phyloP scores from a whole-genome alignment of 2,329 filamentous ascomycete species.

The Bipolaris victoriae region DNA sequence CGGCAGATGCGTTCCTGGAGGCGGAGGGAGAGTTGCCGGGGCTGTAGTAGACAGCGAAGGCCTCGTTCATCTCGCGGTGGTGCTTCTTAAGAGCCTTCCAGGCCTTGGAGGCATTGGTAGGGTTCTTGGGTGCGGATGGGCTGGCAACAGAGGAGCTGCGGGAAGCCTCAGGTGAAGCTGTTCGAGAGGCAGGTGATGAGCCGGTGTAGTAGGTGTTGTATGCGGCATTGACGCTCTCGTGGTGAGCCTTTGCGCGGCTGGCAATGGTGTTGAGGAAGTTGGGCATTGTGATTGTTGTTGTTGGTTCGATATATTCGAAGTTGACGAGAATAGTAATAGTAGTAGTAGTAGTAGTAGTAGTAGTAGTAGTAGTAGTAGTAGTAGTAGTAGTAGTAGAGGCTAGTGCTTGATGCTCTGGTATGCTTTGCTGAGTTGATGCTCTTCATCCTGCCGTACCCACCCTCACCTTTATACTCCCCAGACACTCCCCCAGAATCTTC shows the following conservation, averaged over 20 bases:
- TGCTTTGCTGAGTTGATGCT: constrained; percentile 17
- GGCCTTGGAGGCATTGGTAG: constrained; percentile 30
- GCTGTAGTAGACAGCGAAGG: constrained; percentile 37
- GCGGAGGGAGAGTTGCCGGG: constrained; percentile 19
- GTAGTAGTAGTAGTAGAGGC: constrained; percentile 3
- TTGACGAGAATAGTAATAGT: not conserved
- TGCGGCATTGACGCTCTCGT: constrained; percentile 38
- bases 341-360: not conserved
- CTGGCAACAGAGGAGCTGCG: constrained; percentile 27
- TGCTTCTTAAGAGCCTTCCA: constrained; percentile 42
- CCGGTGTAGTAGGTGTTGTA: constrained; percentile 33
- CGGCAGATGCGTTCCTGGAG: constrained; percentile 15
- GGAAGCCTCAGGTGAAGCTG: constrained; percentile 18
- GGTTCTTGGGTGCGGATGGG: constrained; percentile 19
- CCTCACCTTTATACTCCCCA: constrained; percentile 23
- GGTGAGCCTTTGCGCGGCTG: constrained; percentile 40
- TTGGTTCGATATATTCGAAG: constrained; percentile 8
- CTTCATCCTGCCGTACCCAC: constrained; percentile 6
- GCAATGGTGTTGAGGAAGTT: constrained; percentile 33
- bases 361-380: not conserved
- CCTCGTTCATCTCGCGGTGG: constrained; percentile 40
- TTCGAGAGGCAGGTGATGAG: constrained; percentile 16
- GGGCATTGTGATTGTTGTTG: constrained; percentile 26
- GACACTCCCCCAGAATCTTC: constrained; percentile 7
- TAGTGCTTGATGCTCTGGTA: constrained; percentile 16